These are phyloP conservation scores for Baorangia bicolor DNA, from an alignment of 768 basidiomycete species.

Conservation along the genomic window DNA sequence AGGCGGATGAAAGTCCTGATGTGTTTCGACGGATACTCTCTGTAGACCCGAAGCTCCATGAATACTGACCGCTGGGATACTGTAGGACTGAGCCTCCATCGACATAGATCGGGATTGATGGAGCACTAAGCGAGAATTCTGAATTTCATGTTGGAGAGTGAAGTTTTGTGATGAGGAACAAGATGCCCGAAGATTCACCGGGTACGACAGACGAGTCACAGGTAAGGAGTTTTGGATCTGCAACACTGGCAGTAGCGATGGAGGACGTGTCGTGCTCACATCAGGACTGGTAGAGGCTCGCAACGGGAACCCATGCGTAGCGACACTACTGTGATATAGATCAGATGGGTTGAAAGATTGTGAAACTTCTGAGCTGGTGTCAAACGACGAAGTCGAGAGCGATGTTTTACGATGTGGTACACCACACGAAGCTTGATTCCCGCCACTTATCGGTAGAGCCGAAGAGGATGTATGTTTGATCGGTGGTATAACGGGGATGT, in stretches of 20 bases:
- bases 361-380: not conserved
- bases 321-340: slow-evolving; percentile 19
- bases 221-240: not conserved
- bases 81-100: not conserved
- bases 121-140: not conserved
- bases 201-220: not conserved
- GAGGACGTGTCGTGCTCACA: not conserved
- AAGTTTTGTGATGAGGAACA: not conserved
- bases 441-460: not conserved
- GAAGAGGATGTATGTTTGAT: not conserved
- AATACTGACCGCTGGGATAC: not conserved
- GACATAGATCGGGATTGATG: not conserved
- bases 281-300: not conserved
- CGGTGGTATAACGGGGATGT: slow-evolving; percentile 4
- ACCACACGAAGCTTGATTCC: not conserved
- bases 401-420: slow-evolving; percentile 4
- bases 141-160: not conserved
- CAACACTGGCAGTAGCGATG: not conserved
- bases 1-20: not conserved
- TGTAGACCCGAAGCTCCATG: not conserved
- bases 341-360: slow-evolving; percentile 10
- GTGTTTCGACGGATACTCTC: not conserved
- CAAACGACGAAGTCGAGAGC: slow-evolving; percentile 1
- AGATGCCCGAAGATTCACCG: not conserved
- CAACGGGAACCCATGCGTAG: slow-evolving; percentile 3